These are phyloP conservation scores for Digitaria exilis DNA, from an alignment of 202 grass and related monocot genomes.

Conservation along the genomic window DNA sequence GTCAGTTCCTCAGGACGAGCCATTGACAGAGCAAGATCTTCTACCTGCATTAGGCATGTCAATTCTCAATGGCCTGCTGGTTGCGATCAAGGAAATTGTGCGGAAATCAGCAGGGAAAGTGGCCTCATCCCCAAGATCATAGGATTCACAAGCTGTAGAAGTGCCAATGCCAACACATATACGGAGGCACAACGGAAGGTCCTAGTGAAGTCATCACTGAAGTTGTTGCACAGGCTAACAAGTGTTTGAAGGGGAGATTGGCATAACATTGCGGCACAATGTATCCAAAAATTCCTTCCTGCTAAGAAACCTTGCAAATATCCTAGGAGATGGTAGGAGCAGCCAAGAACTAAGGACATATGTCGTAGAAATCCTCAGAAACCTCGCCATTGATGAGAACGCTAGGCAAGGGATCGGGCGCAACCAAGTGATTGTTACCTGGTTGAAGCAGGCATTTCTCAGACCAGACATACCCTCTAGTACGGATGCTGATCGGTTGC, in stretches of 20 bases:
- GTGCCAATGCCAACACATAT: background rate
- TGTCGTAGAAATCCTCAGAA: background rate
- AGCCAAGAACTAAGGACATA: background rate
- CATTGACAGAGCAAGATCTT: background rate
- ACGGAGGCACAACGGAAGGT: background rate
- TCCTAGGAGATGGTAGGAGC: background rate
- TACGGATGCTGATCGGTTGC: background rate
- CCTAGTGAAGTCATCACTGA: background rate
- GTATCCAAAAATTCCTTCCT: background rate
- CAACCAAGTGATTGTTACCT: background rate
- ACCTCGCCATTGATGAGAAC: constrained; percentile 4
- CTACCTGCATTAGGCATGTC: constrained; percentile 17
- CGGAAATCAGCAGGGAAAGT: constrained; percentile 24
- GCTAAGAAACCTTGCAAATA: constrained; percentile 13
- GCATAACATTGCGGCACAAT: background rate
- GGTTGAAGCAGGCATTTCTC: constrained; percentile 22
- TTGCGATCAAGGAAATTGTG: constrained; percentile 26
- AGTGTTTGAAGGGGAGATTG: background rate
- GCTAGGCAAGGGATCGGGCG: constrained; percentile 25
- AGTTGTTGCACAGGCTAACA: constrained; percentile 16
- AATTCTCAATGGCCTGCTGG: background rate
- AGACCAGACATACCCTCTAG: background rate
- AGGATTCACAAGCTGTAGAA: background rate
- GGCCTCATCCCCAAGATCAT: constrained; percentile 17
- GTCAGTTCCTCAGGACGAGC: background rate